A percentile compares a stretch with the other conserved stretches of the same genome.
phyloP scores from a whole-genome alignment of 2,329 filamentous ascomycete species.

The Verticillium alfalfae region DNA sequence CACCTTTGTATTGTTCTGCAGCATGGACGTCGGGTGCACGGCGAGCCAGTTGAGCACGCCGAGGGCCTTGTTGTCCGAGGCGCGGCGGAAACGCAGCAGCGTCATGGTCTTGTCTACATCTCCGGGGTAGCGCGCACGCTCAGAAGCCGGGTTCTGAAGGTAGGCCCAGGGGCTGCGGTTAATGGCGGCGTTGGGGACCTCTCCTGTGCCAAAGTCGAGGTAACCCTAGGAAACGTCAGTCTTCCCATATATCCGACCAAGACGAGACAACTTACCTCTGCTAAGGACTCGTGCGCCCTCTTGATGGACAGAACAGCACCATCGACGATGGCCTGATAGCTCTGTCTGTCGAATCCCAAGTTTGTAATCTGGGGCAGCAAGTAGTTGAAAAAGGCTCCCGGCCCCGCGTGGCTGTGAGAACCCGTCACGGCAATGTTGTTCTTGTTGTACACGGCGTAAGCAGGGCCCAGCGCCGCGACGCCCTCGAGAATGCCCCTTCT shows the following conservation, averaged over 20 bases:
- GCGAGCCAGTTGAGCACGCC: constrained; percentile 88
- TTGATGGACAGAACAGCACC: constrained; percentile 78
- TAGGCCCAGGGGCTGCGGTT: constrained; percentile 89
- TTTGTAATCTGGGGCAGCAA: constrained; percentile 86
- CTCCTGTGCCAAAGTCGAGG: constrained; percentile 63
- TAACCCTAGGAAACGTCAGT: constrained; percentile 42
- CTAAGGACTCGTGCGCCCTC: constrained; percentile 68
- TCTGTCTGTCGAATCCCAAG: constrained; percentile 79
- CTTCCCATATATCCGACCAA: background rate
- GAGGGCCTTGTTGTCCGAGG: constrained; percentile 68
- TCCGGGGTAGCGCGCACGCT: constrained; percentile 62
- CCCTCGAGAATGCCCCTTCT: constrained; percentile 80
- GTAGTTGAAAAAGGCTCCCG: constrained; percentile 92
- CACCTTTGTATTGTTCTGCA: constrained; percentile 85
- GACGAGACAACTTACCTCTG: constrained; percentile 28
- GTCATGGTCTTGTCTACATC: constrained; percentile 59
- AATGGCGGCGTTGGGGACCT: constrained; percentile 72
- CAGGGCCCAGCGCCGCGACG: constrained; percentile 60
- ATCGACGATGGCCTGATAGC: constrained; percentile 83
- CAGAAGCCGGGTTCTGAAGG: constrained; percentile 72
- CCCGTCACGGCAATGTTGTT: constrained; percentile 86
- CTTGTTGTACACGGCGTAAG: constrained; percentile 70
- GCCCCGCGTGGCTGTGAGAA: constrained; percentile 88
- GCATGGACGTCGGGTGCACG: constrained; percentile 85
- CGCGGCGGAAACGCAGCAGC: constrained; percentile 70